Conservation (phyloP, 495 filamentous ascomycete genomes). For the Jackrogersella minutella region DNA sequence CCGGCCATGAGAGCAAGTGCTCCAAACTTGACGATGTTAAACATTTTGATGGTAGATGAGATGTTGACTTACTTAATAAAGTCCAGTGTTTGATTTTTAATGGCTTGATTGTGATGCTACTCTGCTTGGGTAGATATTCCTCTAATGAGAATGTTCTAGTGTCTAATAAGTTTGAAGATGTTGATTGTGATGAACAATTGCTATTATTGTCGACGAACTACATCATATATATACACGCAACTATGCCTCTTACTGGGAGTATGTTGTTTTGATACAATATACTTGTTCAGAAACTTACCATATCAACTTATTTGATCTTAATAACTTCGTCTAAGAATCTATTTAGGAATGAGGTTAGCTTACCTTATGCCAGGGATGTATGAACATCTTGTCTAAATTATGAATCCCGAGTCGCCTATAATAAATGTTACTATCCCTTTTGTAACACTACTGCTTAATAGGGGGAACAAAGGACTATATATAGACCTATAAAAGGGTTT, state of each 20-base stretch:
- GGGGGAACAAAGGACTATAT: no score
- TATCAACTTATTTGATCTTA: background rate
- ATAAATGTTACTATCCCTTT: no score
- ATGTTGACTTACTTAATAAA: background rate
- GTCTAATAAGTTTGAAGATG: no score
- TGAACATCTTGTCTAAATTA: background rate
- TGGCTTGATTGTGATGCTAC: background rate
- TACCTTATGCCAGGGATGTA: no score
- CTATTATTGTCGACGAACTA: no score
- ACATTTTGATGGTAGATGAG: background rate
- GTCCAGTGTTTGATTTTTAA: background rate
- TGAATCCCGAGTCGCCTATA: background rate
- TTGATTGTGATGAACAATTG: no score
- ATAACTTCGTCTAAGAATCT: background rate
- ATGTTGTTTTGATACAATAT: background rate
- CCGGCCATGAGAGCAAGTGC: constrained; percentile 2
- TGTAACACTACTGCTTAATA: no score
- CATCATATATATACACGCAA: no score
- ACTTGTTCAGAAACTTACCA: background rate
- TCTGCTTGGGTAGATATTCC: background rate
- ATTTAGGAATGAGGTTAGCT: no score
- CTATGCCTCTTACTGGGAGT: no score
- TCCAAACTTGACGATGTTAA: background rate
- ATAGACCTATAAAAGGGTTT: no score
- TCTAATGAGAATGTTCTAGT: background rate